Base-by-base conservation (phyloP, 2,329 filamentous ascomycete species). In the Aspergillus phoenicis region DNA sequence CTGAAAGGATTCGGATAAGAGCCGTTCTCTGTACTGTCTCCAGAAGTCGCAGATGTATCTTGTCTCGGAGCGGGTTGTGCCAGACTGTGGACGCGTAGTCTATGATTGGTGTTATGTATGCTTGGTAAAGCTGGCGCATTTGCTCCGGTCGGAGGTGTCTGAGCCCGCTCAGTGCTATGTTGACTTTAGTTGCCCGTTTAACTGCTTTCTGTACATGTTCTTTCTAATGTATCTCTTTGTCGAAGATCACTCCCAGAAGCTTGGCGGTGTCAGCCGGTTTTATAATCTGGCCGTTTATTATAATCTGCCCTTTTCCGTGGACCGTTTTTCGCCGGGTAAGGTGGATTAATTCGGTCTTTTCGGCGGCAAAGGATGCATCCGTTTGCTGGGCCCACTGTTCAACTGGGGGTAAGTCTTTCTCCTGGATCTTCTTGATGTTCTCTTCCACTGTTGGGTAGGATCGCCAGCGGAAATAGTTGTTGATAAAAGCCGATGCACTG, bases 321-420 rank as follows among this genome's bases (percentile, higher is more conserved):
- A 2, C 48, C 58, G 68, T 2, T 69, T 5, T 52, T 64, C 54
- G 28, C 8, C 68, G 63, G 3, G 68, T 74, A 8, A 75, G 43
- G 52, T 75, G 66, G 28, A 74, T 74, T 0, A 74, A 62, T 20
- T 71, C 65, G 3, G 66, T 73, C 58, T 75, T 74, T 33, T 74
- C 66, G 0, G 66, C 70, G 8, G 64, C 58, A 58, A 75, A 75
- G 48, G 54, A 60, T 11, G 71, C 68, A 1, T 71, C 65, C 0
- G 68, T 73, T 47, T 59, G 48, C 20, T 58, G 59, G 8, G 68
- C 70, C 72, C 64, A 74, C 51, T 36, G 52, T 47, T 70, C 38
- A 30, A 73, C 71, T 0, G 62, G 59, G 11, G 72, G 68, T 17
- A 72, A 69, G 43, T 70, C 68, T 52, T 72, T 62, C 13, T 62